A percentile compares a stretch with the other conserved stretches of the same genome.
phyloP scores from a whole-genome alignment of 1,284 basidiomycete species.

The Sphagnurus paluster region DNA sequence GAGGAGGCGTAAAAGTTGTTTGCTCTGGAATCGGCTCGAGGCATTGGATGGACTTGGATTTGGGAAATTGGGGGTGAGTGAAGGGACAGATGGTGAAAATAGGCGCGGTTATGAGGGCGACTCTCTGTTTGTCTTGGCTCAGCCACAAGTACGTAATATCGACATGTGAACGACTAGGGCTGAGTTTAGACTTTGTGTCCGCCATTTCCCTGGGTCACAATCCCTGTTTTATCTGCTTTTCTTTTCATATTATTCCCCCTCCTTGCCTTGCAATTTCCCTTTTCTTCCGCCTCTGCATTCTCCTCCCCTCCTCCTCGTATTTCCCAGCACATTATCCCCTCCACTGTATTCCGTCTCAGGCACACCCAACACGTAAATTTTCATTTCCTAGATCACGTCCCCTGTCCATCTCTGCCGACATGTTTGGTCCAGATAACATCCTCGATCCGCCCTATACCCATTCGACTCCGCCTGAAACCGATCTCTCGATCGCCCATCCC shows the following conservation, averaged over 20 bases:
- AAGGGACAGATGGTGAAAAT: slow-evolving; percentile 23
- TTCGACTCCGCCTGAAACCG: slow-evolving; percentile 14
- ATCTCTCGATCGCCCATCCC: slow-evolving; percentile 19
- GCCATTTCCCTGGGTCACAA: slow-evolving; percentile 25
- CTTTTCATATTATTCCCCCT: slow-evolving; percentile 12
- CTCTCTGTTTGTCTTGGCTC: slow-evolving; percentile 32
- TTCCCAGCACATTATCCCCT: slow-evolving; percentile 1
- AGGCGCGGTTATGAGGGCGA: slow-evolving; percentile 29
- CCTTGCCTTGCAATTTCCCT: slow-evolving; percentile 15
- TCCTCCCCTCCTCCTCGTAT: slow-evolving; percentile 6
- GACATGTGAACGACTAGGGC: slow-evolving; percentile 28
- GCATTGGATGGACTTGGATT: slow-evolving; percentile 30
- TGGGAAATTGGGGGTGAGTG: slow-evolving; percentile 19
- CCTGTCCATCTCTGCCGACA: slow-evolving; percentile 20
- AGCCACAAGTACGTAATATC: slow-evolving; percentile 27
- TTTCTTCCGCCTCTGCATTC: slow-evolving; percentile 10
- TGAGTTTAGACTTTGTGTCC: slow-evolving; percentile 27
- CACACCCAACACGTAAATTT: not conserved
- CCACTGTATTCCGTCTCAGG: not conserved
- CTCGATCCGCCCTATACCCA: slow-evolving; percentile 13
- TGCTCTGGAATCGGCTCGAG: slow-evolving; percentile 37
- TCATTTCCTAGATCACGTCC: slow-evolving; percentile 12
- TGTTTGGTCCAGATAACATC: slow-evolving; percentile 9
- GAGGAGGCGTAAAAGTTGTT: slow-evolving; percentile 15
- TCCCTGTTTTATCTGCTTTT: slow-evolving; percentile 5